Evolutionary conservation across 2,329 filamentous ascomycete genomes (phyloP).

Genomic region (Rutstroemia sp.): DNA sequence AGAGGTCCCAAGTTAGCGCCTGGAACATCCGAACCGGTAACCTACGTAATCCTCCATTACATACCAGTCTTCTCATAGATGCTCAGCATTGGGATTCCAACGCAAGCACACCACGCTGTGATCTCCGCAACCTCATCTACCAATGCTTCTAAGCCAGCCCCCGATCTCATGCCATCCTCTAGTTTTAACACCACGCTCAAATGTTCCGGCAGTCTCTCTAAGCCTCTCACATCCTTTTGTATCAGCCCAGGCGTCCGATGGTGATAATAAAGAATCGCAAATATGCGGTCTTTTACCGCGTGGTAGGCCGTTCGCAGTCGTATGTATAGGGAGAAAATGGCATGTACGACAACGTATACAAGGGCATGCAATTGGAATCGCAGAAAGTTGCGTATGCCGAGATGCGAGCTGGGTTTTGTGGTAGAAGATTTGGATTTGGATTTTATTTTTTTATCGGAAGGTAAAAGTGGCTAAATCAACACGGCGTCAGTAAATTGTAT

Average conservation of each 20-base stretch:
- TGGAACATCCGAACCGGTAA: not conserved
- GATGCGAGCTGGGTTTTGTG: conserved; percentile 28
- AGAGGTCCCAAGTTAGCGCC: conserved; percentile 13
- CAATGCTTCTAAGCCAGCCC: conserved; percentile 71
- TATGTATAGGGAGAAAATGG: conserved; percentile 82
- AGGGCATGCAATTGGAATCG: conserved; percentile 56
- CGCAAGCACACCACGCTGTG: conserved; percentile 85
- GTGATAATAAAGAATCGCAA: conserved; percentile 86
- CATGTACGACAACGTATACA: conserved; percentile 64
- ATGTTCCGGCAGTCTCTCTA: conserved; percentile 73
- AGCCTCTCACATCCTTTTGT: conserved; percentile 69
- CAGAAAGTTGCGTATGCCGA: conserved; percentile 56
- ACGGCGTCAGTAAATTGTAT: conserved; percentile 10
- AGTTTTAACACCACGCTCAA: conserved; percentile 78
- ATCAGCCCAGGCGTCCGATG: conserved; percentile 93
- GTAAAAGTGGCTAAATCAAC: conserved; percentile 27
- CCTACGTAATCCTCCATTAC: conserved; percentile 17
- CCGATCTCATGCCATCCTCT: conserved; percentile 60
- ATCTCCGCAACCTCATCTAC: conserved; percentile 90
- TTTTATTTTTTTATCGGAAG: conserved; percentile 23
- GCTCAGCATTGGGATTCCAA: conserved; percentile 79
- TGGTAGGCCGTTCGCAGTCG: conserved; percentile 75
- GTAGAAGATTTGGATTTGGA: conserved; percentile 17
- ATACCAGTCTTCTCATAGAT: conserved; percentile 88
- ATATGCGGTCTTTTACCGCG: conserved; percentile 66